A percentile compares a stretch with the other conserved stretches of the same genome.
These are phyloP conservation scores for Aristolochia fimbriata DNA, from an alignment of 164 flowering plant species.

Conservation along the genomic window DNA sequence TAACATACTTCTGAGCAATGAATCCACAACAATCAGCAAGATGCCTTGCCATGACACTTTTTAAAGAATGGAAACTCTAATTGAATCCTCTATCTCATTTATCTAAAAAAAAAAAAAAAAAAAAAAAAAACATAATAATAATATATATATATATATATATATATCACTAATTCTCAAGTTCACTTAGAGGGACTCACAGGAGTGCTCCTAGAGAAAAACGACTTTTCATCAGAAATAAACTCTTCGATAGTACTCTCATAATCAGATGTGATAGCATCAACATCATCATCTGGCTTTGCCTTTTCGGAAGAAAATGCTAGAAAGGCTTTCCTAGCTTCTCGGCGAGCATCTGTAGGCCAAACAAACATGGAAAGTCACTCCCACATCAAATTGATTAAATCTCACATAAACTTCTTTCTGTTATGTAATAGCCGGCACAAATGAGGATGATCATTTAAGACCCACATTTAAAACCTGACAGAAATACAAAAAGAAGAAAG, in stretches of 20 bases:
- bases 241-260: constrained; percentile 17
- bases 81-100: too few species aligned
- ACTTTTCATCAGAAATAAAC: constrained; percentile 23
- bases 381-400: not conserved
- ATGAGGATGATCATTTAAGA: too few species aligned
- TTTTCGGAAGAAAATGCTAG: constrained; percentile 66
- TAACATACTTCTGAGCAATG: too few species aligned
- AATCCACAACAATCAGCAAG: too few species aligned
- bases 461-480: too few species aligned
- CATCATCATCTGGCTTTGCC: constrained; percentile 15
- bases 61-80: not conserved
- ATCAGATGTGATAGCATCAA: constrained; percentile 30
- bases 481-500: too few species aligned
- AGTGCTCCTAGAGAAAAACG: constrained; percentile 31
- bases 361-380: not conserved
- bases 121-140: too few species aligned
- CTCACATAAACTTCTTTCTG: not conserved
- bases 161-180: not conserved
- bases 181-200: constrained; percentile 40
- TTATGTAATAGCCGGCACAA: not conserved
- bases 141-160: too few species aligned
- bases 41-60: not conserved
- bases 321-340: constrained; percentile 92
- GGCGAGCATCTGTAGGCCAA: constrained; percentile 47
- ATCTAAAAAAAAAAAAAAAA: too few species aligned